Evolutionary conservation across 176 grass and related monocot species (phyloP), one percentile per base, ranked within the genome.

Genomic region (Tillandsia leiboldiana): DNA sequence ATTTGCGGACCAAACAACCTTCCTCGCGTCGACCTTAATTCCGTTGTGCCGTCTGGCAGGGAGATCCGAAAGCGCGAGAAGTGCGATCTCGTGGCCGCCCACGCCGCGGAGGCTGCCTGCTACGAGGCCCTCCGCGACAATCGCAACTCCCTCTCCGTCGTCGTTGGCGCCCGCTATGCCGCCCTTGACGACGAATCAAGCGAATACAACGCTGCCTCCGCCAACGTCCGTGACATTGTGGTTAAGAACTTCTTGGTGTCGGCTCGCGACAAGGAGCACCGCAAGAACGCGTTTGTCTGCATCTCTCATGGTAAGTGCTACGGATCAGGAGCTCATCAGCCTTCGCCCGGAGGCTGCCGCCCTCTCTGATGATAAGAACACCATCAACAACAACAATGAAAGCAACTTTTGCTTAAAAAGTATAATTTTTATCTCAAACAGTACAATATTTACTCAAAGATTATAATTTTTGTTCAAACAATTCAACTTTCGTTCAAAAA

Each of bases 1-100:
- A 20, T 20, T 20, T 0, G 20, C 20, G 20, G 20, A 20, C 0
- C 20, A 20, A 20, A 57, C 47, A 20, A 56, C 52, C 51, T 70
- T 71, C 33, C 67, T 65, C 73, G 51, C 48, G 66, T 73, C 15
- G 94, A 80, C 29, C 78, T 89, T 48, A 58, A 68, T 47, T 81
- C 81, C 12, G 75, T 76, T 51, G 71, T 73, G 23, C 57, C 78
- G 0, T 78, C 93, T 0, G 81, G 87, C 12, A 97, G 90, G 77
- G 89, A 99, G 49, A 17, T 78, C 2, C 92, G 90, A 82, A 99
- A 99, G 87, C 86, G 84, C 72, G 89, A 99, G 63, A 85, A 89
- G 77, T 82, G 84, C 57, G 89, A 97, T 69, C 70, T 79, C 28
- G 11, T 87, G 63, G 86, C 79, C 12, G 86, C 82, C 2, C 71